Evolutionary conservation across 108 stramenopile genomes (phyloP), one percentile per base, ranked within the genome.

Genomic region (Fistulifera pelliculosa): DNA sequence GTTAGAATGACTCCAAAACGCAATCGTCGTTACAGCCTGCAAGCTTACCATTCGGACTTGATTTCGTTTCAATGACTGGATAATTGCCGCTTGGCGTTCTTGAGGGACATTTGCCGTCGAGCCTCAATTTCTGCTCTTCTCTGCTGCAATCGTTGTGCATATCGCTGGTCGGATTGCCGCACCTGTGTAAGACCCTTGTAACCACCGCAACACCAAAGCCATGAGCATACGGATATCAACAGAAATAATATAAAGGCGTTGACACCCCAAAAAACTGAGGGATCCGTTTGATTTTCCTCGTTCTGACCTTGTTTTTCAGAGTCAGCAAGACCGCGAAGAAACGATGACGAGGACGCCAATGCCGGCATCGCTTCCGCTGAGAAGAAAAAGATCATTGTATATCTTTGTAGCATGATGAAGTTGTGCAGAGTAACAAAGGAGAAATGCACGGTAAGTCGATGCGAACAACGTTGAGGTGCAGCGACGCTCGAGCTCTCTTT

Each of bases 21-120:
- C 4, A 8, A 35, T 6, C 3, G 3, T 35, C 31, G 8, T n/a
- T n/a, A 35, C 8, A 35, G 31, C 31, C 8, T 35, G 31, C 6
- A 35, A 35, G 43, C 72, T 43, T 60, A 73, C 72, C 72, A 73
- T 73, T 17, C 47, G 23, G 4, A 73, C 72, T 31, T 64, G 42
- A 35, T 64, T 41, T 4, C 38, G 47, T 13, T 40, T 24, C 50
- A 73, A 73, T 42, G 45, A 52, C 43, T 49, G 27, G n/a, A 54
- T 28, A n/a, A 73, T 42, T 13, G 26, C 17, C 21, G 10, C 17
- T 15, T 41, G 51, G 14, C 66, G 65, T 51, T 56, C 14, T 51
- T 63, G 62, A 6, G 66, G 72, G 31, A 35, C 31, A 35, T 35
- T 8, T 35, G 31, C 40, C 25, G 6, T 53, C 44, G 2, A 38